Percentiles rank a stretch among this genome's conserved stretches.
phyloP scores from a whole-genome alignment of 2,329 filamentous ascomycete genomes.

The Monilinia fructigena region DNA sequence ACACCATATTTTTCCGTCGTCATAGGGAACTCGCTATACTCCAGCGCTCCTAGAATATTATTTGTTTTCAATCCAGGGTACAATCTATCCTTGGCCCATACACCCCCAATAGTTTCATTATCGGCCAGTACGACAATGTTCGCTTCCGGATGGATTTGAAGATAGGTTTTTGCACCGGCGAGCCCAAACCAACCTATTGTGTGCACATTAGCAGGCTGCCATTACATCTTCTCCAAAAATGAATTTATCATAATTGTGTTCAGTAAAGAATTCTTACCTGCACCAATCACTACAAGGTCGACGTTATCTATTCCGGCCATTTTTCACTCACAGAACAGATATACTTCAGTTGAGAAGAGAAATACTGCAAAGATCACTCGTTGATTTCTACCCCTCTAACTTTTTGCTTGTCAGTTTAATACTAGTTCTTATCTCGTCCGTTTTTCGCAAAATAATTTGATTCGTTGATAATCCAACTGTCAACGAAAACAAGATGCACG shows the following conservation, averaged over 20 bases:
- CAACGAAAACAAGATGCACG: background rate
- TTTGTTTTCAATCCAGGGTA: conserved; percentile 72
- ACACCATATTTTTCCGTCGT: conserved; percentile 52
- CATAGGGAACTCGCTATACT: conserved; percentile 75
- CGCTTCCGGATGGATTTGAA: conserved; percentile 56
- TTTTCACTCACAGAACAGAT: background rate
- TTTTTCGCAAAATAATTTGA: background rate
- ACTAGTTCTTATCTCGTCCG: background rate
- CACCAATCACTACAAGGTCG: conserved; percentile 15
- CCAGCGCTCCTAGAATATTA: conserved; percentile 70
- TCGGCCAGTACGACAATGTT: conserved; percentile 59
- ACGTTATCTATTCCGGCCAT: conserved; percentile 1
- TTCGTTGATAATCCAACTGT: background rate
- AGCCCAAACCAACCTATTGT: conserved; percentile 47
- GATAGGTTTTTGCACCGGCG: conserved; percentile 60
- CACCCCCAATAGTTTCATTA: conserved; percentile 60
- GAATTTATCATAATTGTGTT: background rate
- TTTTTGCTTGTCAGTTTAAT: background rate
- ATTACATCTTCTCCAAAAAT: background rate
- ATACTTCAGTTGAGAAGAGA: background rate
- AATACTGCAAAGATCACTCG: background rate
- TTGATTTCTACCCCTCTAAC: background rate
- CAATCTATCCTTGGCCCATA: conserved; percentile 66
- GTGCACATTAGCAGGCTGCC: background rate
- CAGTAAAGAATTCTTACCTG: conserved; percentile 8